phyloP scores from a whole-genome alignment of 106 monocot genomes.

The Vanilla planifolia region DNA sequence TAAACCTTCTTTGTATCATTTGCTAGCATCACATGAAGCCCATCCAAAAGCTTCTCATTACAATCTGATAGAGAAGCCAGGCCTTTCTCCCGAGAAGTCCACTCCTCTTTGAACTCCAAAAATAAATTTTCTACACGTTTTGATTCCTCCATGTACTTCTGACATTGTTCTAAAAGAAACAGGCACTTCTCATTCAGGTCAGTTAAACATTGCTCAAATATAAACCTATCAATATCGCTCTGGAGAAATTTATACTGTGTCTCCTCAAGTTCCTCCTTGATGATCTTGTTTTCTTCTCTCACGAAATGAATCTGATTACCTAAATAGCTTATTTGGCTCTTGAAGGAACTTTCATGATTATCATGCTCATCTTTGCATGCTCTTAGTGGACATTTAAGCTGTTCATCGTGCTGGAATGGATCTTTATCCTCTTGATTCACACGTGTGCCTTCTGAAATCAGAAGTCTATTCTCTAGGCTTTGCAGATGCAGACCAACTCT shows the following conservation, averaged over 20 bases:
- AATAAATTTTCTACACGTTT: constrained; percentile 2
- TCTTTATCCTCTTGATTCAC: constrained; percentile 26
- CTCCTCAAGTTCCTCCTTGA: constrained; percentile 5
- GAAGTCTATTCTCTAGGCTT: constrained; percentile 26
- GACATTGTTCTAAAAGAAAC: constrained; percentile 8
- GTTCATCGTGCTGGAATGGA: constrained; percentile 18
- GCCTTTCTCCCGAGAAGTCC: constrained; percentile 1
- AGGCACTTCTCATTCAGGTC: constrained; percentile 13
- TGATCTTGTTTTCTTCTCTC: constrained; percentile 7
- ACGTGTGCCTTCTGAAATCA: constrained; percentile 24
- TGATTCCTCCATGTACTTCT: constrained; percentile 7
- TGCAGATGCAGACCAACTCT: constrained; percentile 7
- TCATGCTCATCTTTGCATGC: constrained; percentile 26
- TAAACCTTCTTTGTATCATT: constrained; percentile 2
- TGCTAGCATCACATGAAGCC: background rate
- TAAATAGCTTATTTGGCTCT: constrained; percentile 12
- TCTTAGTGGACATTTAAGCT: no score
- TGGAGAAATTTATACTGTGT: constrained; percentile 7
- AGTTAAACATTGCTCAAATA: constrained; percentile 6
- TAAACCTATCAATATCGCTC: constrained; percentile 8
- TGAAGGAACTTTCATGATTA: constrained; percentile 5
- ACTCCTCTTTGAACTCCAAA: constrained; percentile 2
- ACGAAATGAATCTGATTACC: constrained; percentile 17
- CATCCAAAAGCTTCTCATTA: constrained; percentile 1
- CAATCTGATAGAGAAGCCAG: constrained; percentile 4